These are phyloP conservation scores for Penicillium polonicum DNA, from an alignment of 2,329 filamentous ascomycete genomes.

Conservation along the genomic window DNA sequence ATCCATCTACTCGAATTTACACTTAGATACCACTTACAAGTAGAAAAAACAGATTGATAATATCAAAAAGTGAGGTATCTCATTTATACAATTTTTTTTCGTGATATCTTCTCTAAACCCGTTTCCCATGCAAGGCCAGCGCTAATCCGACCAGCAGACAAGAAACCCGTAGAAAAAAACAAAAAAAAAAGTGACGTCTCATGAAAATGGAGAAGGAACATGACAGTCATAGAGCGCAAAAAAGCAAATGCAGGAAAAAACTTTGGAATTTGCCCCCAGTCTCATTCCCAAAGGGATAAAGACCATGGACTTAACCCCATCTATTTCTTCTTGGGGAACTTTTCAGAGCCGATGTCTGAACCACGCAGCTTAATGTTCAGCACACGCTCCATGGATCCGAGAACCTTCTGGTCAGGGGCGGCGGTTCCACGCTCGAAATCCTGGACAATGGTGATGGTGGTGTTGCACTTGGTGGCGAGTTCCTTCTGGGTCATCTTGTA, in stretches of 20 bases:
- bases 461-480: conserved; percentile 84
- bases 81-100: conserved; percentile 25
- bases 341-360: conserved; percentile 77
- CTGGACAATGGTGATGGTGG: conserved; percentile 73
- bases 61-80: conserved; percentile 20
- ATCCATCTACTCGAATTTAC: not conserved
- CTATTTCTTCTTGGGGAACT: conserved; percentile 73
- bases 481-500: conserved; percentile 96
- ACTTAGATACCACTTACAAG: not conserved
- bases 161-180: conserved; percentile 20
- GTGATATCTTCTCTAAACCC: conserved; percentile 21
- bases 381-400: conserved; percentile 74
- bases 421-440: conserved; percentile 82
- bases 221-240: conserved; percentile 26
- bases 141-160: conserved; percentile 36
- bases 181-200: conserved; percentile 18
- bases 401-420: conserved; percentile 78
- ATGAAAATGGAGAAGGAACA: conserved; percentile 21
- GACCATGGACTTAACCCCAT: conserved; percentile 30
- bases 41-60: not conserved
- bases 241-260: conserved; percentile 17
- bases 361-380: conserved; percentile 88
- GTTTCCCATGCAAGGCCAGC: conserved; percentile 32
- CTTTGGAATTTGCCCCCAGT: conserved; percentile 9
- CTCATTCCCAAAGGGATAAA: conserved; percentile 23